Base-by-base conservation (phyloP, 75 land plant genomes). In the Sequoia sempervirens region DNA sequence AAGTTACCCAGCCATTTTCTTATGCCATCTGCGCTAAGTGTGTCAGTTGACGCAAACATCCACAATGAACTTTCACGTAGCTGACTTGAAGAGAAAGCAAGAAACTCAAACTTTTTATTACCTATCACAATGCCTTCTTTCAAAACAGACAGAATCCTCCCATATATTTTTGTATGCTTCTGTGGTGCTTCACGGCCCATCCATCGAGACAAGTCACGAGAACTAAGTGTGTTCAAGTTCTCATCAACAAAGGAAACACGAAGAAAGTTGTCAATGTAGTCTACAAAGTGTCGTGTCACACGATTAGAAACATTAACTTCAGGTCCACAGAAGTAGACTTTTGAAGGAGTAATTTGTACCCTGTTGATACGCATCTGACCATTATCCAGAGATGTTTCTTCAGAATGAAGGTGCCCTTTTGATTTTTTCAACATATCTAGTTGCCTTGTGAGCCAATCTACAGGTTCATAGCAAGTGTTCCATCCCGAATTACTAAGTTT, bases 71-170 rank as follows among this genome's bases (percentile, higher is more conserved):
- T 92, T 41, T 95, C 96, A 32, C 98, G 82, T n/a, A 97, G 81
- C 76, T 97, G 99, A 75, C 98, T 95, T 54, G 99, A 86, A 75
- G 99, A 97, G 84, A 97, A 97, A 2, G 96, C 99, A 17, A 97
- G 90, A 90, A 95, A 94, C 68, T 93, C 92, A 75, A 91, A 97
- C 17, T 83, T 88, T 85, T 89, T 93, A 9, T 88, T 87, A 56
- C 96, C 96, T 72, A 96, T 91, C 5, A 43, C 41, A 40, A 96
- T 87, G 47, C 98, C 96, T 83, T 93, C 76, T 54, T 69, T 83
- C 53, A 96, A 81, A 26, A 84, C 88, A 40, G 85, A 84, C 28
- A 91, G 79, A 58, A 96, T 83, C 61, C 96, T 85, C 36, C 58
- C 68, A 47, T 92, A 94, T 26, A 96, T 73, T 20, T 80, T 82